Base-by-base conservation (phyloP, 202 grass and related monocot species). In the Saccharum hybrid region DNA sequence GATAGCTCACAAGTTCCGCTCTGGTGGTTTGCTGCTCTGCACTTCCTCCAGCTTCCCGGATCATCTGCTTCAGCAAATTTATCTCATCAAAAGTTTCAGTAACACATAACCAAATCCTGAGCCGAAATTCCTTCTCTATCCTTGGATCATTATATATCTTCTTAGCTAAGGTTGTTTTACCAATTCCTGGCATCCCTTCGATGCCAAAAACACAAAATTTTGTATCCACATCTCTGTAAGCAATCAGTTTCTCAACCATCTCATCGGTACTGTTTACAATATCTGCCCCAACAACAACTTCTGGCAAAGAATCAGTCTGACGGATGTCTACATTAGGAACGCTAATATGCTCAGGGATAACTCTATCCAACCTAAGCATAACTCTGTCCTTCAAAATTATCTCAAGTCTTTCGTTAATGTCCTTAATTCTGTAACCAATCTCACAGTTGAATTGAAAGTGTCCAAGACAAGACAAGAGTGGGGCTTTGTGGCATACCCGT, bases 101-200 rank as follows among this genome's bases (percentile, higher is more conserved):
- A 18, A 18, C 28, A 21, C 46, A 59, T 30, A 75, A 7, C 31
- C 31, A 75, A 38, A 59, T 56, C 15, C 5, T 49, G 10, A 56
- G 18, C 4, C 21, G 48, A 56, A 75, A 57, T 37, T 6, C 3
- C 16, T 38, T 26, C 30, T 14, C 13, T n/a, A 22, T 57, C 18
- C 72, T 75, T 21, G 2, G 0, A 56, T 57, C 31, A 37, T 54
- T 56, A 9, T 57, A 75, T 73, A 59, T 41, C 74, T 62, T 73
- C 71, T 73, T 21, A 18, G 71, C 11, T 46, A 52, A n/a, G 4
- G 69, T 72, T 75, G 52, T 75, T 23, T 23, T 75, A 14, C 33
- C 73, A 40, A 39, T 60, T 12, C 52, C 51, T 73, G 43, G 1
- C 71, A 73, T 16, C 14, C 41, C 4, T 28, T 31, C 15, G 28